Base-by-base conservation (phyloP, 2,329 filamentous ascomycete species). In the Beauveria brongniartii region DNA sequence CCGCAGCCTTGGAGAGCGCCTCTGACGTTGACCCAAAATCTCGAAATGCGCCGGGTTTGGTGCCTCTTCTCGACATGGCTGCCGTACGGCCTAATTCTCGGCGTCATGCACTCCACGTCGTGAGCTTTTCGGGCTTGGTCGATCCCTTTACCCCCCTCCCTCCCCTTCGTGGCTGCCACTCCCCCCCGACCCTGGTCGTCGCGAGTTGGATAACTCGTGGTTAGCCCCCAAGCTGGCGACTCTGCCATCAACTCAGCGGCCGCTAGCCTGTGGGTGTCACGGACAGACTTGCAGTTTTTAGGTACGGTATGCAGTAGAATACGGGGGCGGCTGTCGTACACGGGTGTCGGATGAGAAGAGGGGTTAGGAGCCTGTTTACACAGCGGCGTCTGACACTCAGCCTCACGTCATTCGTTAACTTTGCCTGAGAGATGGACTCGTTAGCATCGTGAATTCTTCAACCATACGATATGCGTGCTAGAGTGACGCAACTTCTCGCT, bases 81-180 rank as follows among this genome's bases (percentile, higher is more conserved):
- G 18, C 12, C 24, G 20, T 28, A 56, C 65, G 65, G 65, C 59
- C 59, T 60, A 62, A 64, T 63, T 63, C 65, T 66, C 65, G 65
- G 65, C 63, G 64, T 57, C 64, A 66, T 66, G 64, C 64, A 61
- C 61, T 57, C 53, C 52, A 57, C 52, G 50, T 60, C 55, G 56
- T 48, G 47, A 57, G 56, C 50, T 37, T 54, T 51, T 52, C 41
- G 55, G 41, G 34, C 46, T 44, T 44, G 34, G 61, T 18, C 58
- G 51, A 60, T 60, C 58, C 57, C 30, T 41, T 24, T 40, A 7
- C 40, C 20, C 28, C 50, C 48, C n/a, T 34, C 30, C 28, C 43
- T 9, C 12, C 28, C 40, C 28, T 5, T 22, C 41, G 28, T 48
- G 22, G 58, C 28, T 43, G 41, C 58, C 51, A 47, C 58, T 28